These are phyloP conservation scores for Zasmidium citrigriseum DNA, from an alignment of 2,329 filamentous ascomycete species.

Conservation along the genomic window DNA sequence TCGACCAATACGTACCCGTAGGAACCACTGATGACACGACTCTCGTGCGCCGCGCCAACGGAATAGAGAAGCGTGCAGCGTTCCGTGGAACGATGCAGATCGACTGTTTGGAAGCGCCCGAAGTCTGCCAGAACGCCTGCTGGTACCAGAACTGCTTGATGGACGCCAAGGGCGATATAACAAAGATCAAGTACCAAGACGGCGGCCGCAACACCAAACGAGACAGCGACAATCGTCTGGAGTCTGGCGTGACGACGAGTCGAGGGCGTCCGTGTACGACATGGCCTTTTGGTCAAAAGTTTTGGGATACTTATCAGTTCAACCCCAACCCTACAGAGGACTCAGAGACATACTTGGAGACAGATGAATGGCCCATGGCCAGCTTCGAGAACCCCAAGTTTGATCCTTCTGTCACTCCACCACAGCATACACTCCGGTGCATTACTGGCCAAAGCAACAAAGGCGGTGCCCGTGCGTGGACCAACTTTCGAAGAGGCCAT, in stretches of 20 bases:
- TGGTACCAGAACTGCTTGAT: slow-evolving; percentile 16
- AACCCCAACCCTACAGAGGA: neutral
- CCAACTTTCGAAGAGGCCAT: slow-evolving; percentile 4
- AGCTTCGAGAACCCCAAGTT: slow-evolving; percentile 8
- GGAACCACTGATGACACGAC: slow-evolving; percentile 5
- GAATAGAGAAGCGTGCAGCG: slow-evolving; percentile 5
- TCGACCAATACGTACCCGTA: slow-evolving; percentile 1
- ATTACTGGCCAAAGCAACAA: slow-evolving; percentile 10
- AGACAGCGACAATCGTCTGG: slow-evolving; percentile 9
- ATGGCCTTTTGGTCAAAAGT: slow-evolving; percentile 14
- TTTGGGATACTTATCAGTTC: slow-evolving; percentile 11
- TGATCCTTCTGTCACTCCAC: slow-evolving; percentile 5
- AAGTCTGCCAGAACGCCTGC: slow-evolving; percentile 15
- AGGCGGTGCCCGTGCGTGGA: slow-evolving; percentile 5
- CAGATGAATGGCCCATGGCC: slow-evolving; percentile 15
- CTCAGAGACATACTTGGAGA: slow-evolving; percentile 5
- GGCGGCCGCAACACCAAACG: neutral
- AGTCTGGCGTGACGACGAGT: slow-evolving; percentile 6
- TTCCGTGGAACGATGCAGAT: slow-evolving; percentile 15
- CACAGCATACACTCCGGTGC: slow-evolving; percentile 11
- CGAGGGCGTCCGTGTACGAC: slow-evolving; percentile 9
- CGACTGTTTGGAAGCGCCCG: slow-evolving; percentile 11
- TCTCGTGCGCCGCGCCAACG: slow-evolving; percentile 1
- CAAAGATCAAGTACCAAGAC: slow-evolving; percentile 9
- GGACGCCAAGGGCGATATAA: slow-evolving; percentile 4